Base-by-base conservation (phyloP, 2,329 filamentous ascomycete genomes). In the Hirsutella minnesotensis region DNA sequence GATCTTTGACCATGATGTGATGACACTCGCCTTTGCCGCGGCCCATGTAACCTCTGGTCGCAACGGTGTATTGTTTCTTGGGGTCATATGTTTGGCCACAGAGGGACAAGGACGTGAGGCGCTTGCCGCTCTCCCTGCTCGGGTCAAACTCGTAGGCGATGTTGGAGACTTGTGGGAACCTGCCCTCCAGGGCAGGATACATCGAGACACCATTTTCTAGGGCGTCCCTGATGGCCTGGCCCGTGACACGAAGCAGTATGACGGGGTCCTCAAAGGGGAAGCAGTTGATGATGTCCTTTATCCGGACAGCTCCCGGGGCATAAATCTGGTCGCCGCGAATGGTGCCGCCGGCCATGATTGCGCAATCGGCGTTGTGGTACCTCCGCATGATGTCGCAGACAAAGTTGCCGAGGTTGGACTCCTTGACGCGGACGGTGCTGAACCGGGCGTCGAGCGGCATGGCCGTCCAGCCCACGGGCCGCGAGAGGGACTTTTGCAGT, bases 201-300 rank as follows among this genome's bases (percentile, higher is more conserved):
- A 78, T 73, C 35, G 79, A 82, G 0, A 95, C 80, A 1, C 82
- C 79, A 52, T 95, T 95, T 59, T 95, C 88, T 2, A 95, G 61
- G 0, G 88, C 88, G n/a, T 79, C 81, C 53, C 81, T 69, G 27
- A 95, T 77, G 1, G 81, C 83, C 51, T 77, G 69, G 0, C 89
- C 89, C 0, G 68, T 78, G 4, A 87, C 71, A 29, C 73, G 75
- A 46, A 95, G 68, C 4, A 94, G 77, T 0, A 95, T 82, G 1
- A 89, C 83, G 0, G 88, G 87, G 49, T 95, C 88, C 56, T 95
- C 88, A 52, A 95, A 95, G 0, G 89, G 89, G 51, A 95, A 95
- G 56, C 86, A 94, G 40, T 85, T 84, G 44, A 88, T 76, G n/a
- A 94, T 77, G 53, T 94, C 86, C 54, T 86, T 86, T 46, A 94